Evolutionary conservation across 1,284 basidiomycete genomes (phyloP), one percentile per base, ranked within the genome.

Genomic region (Ustilago nuda): DNA sequence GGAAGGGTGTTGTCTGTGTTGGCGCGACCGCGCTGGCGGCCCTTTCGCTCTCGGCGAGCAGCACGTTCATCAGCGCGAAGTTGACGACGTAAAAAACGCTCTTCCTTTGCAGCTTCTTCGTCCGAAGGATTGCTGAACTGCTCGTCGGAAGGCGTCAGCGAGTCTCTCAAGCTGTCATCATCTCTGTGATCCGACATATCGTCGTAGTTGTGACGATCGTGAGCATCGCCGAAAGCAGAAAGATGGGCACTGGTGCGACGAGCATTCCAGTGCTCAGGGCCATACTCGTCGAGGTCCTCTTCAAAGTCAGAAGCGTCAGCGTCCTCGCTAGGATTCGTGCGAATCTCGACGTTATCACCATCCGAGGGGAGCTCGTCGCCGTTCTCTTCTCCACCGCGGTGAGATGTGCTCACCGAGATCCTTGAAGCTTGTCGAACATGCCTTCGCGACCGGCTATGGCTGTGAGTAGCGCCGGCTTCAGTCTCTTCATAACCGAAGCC

Each of bases 41-140:
- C n/a, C 32, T 61, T 62, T 9, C 66, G 53, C 32, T 69, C 61
- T 27, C 23, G 64, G 11, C 64, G 62, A 35, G 64, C 64, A 17
- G 63, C 66, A 1, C 70, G 66, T 23, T 60, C 54, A 9, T 73
- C 72, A 2, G 76, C 74, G 30, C 73, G 70, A 35, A 56, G 64
- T 56, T 74, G 68, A 27, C 78, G 57, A 11, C 78, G 68, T 37
- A 79, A 30, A 32, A 63, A 65, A 4, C 78, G 60, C 55, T 68
- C 72, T 37, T 78, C 59, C 11, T 76, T 66, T 12, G 81, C 81
- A 1, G 72, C 77, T 48, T 82, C 82, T 50, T 82, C 80, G 39
- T 83, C 81, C 1, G 81, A 83, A 2, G 81, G 81, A 45, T 83
- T 83, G 74, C 80, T 81, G 67, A 64, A 83, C 39, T 74, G 69